Evolutionary conservation across 2,329 filamentous ascomycete genomes (phyloP).

Genomic region (Plectosphaerella cucumerina): DNA sequence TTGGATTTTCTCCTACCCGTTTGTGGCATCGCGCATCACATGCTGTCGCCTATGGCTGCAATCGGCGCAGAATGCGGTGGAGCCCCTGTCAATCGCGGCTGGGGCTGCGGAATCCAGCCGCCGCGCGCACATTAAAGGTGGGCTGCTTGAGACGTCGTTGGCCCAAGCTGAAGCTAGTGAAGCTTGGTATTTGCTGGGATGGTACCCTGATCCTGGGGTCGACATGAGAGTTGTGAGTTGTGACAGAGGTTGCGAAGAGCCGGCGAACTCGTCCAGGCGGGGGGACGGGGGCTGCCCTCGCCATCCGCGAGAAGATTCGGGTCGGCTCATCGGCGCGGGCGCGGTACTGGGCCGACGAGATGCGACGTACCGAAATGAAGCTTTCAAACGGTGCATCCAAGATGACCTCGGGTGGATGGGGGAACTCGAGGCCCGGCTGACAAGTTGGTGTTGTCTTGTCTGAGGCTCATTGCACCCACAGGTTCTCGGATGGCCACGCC

Average conservation of each 20-base stretch:
- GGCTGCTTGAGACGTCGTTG: background rate
- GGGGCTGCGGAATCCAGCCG: background rate
- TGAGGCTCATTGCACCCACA: too few relatives aligned
- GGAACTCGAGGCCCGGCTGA: conserved; percentile 3
- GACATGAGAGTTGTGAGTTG: background rate
- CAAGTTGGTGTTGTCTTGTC: background rate
- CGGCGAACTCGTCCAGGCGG: background rate
- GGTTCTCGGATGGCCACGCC: too few relatives aligned
- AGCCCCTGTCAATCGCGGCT: background rate
- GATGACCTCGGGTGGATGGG: background rate
- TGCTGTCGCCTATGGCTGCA: background rate
- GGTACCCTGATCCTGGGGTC: background rate
- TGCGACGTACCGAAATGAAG: too few relatives aligned
- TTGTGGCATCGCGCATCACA: background rate
- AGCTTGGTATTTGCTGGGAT: background rate
- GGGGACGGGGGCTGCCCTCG: too few relatives aligned
- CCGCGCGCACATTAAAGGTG: background rate
- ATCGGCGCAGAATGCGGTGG: background rate
- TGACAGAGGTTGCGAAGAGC: conserved; percentile 1
- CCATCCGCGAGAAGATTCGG: too few relatives aligned
- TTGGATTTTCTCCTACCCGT: background rate
- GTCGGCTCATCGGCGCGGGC: too few relatives aligned
- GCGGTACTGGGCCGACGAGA: too few relatives aligned
- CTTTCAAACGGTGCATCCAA: too few relatives aligned
- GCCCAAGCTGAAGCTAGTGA: background rate